Base-by-base conservation (phyloP, 768 basidiomycete genomes). In the Macrolepiota albuminosa region DNA sequence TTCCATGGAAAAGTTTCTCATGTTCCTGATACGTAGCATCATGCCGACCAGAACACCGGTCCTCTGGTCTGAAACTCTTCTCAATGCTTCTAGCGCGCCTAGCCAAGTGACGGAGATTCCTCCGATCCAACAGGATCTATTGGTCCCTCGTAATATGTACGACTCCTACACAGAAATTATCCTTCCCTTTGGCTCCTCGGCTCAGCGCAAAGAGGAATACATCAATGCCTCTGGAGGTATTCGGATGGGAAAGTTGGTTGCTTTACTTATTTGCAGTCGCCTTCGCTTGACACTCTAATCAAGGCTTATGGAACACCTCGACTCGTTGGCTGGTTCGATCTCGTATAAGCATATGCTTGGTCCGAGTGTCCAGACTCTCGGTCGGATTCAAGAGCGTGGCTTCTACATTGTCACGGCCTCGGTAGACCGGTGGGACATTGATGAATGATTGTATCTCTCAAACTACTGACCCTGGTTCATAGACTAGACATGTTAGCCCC, bases 341-440 rank as follows among this genome's bases (percentile, higher is more conserved):
- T 80, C 90, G 4, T 93, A 93, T 72, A 88, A 91, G 69, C 91
- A 93, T 72, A 78, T 91, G 80, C 79, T 90, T 5, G 88, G 87
- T 1, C 87, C 86, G 0, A 73, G 71, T 11, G 81, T 84, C n/a
- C 72, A 80, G 62, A 80, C 78, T 1, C 71, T 86, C 3, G 83
- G 83, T 43, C 74, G 75, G 54, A 75, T 89, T 3, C 74, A 83
- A 24, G 81, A 88, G 53, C 78, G 81, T 29, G 89, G 88, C 1
- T 86, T 91, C 65, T 93, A 93, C 63, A 81, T 93, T 63, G 91
- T 92, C 13, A 93, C 92, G 2, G 92, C 91, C 39, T 84, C 86
- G 6, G 91, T 91, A 2, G 91, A 95, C 67, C 75, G 91, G 87
- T 84, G 58, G 36, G 72, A 56, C 14, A n/a, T 51, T 10, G 2